phyloP scores from a whole-genome alignment of 1,139 yeast species.

The Suhomyces taliae region DNA sequence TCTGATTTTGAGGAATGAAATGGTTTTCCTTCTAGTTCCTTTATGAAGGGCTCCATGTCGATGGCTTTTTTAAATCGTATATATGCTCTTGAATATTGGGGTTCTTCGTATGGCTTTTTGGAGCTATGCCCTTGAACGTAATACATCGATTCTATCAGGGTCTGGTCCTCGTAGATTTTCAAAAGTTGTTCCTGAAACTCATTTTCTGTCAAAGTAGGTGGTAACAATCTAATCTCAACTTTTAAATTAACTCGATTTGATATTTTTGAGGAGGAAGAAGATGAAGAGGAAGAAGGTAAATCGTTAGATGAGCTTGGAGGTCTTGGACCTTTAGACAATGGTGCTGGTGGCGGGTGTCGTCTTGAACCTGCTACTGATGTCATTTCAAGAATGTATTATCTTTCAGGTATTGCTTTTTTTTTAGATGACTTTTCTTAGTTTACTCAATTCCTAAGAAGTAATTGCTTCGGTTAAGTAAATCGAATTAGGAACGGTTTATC shows the following conservation, averaged over 20 bases:
- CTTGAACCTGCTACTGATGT: conserved; percentile 3
- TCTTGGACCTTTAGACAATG: background rate
- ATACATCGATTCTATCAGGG: conserved; percentile 21
- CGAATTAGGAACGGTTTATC: no score
- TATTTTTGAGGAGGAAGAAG: conserved; percentile 2
- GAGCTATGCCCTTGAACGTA: conserved; percentile 35
- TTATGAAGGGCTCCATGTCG: conserved; percentile 16
- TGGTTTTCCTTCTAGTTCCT: conserved; percentile 20
- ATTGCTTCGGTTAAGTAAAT: no score
- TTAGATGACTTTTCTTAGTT: no score
- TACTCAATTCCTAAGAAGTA: no score
- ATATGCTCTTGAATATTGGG: conserved; percentile 32
- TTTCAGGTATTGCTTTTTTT: background rate
- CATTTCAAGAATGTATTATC: background rate
- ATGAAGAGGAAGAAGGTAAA: background rate
- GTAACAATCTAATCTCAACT: conserved; percentile 35
- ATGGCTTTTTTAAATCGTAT: conserved; percentile 20
- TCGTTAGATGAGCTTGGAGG: background rate
- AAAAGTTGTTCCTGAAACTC: conserved; percentile 24
- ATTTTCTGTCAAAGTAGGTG: conserved; percentile 29
- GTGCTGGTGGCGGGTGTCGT: background rate
- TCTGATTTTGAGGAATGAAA: conserved; percentile 22
- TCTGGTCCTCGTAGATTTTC: conserved; percentile 14
- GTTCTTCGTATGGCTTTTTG: conserved; percentile 25
- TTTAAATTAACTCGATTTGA: conserved; percentile 11